A percentile compares a stretch with the other conserved stretches of the same genome.
Conservation (phyloP, 1,284 basidiomycete genomes). For the Irpex sp. region DNA sequence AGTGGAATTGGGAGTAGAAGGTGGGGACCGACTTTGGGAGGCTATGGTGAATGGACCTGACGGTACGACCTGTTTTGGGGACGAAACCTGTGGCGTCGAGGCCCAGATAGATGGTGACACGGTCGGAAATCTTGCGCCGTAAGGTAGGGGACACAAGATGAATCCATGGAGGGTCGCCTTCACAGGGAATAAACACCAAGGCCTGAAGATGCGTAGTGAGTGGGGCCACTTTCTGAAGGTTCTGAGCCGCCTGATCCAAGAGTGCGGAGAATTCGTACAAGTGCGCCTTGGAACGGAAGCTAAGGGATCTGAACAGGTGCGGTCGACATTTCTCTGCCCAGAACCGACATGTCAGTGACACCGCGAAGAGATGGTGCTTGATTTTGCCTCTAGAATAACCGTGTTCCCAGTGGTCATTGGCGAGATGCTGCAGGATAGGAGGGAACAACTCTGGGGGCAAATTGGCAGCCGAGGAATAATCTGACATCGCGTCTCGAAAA, state of each 20-base stretch:
- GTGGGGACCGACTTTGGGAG: not conserved
- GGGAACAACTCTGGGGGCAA: not conserved
- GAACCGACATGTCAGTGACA: not conserved
- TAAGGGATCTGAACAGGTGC: not conserved
- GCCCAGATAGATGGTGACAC: not conserved
- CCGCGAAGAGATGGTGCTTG: not conserved
- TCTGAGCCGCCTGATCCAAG: not conserved
- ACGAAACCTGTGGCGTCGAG: not conserved
- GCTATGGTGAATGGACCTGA: not conserved
- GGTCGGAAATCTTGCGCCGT: not conserved
- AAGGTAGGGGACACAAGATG: not conserved
- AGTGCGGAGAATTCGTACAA: not conserved
- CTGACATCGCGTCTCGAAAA: not conserved
- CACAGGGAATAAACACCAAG: not conserved
- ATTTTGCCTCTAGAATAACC: not conserved
- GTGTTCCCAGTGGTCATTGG: not conserved
- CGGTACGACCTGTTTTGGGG: not conserved
- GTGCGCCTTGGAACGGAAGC: not conserved
- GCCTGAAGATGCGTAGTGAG: not conserved
- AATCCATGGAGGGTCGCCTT: not conserved
- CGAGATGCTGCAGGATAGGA: not conserved
- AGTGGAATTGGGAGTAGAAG: not conserved
- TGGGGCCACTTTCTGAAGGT: not conserved
- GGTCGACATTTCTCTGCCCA: not conserved
- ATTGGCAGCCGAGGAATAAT: not conserved